Base-by-base conservation (phyloP, 768 basidiomycete genomes). In the Mycena maculata region DNA sequence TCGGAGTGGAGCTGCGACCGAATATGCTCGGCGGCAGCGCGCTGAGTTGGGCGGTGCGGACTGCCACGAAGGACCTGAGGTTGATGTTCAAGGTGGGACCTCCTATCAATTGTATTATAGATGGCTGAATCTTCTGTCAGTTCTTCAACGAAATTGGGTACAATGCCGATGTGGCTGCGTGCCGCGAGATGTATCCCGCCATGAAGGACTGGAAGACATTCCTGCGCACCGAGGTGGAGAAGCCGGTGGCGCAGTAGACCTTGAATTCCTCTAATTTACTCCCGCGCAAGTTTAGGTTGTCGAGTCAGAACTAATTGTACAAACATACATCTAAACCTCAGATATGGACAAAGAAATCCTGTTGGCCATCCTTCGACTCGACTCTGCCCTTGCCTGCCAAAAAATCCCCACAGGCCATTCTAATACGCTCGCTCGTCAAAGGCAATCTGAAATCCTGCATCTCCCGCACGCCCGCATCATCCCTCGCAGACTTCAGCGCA, bases 341-440 rank as follows among this genome's bases (percentile, higher is more conserved):
- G 13, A 71, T 71, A 20, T 71, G 70, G 16, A 71, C 67, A 45
- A 71, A 71, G 61, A 68, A 71, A 30, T 65, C 60, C 25, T 61
- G 25, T 42, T 71, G 47, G 39, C 63, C 67, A 42, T 65, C 58
- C 38, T 65, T 69, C 7, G 62, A 44, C 56, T 61, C 60, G 3
- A 71, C 67, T 27, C 53, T 52, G 9, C 70, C 70, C 38, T 69
- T 64, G 16, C 36, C 18, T 10, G 41, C 59, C 60, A 71, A 52
- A 31, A 71, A 71, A 59, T 71, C 70, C 11, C 56, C 63, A 28
- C 63, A 67, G 1, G 70, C 70, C 22, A 71, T 16, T 39, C 70
- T 60, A 54, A 71, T 71, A 8, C 67, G 59, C 28, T 71, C 70
- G 25, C 70, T 68, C n/a, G 70, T 68, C 8, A 71, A 42, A 2